Conservation (phyloP, 768 basidiomycete species). For the Tephrocybe sp. region DNA sequence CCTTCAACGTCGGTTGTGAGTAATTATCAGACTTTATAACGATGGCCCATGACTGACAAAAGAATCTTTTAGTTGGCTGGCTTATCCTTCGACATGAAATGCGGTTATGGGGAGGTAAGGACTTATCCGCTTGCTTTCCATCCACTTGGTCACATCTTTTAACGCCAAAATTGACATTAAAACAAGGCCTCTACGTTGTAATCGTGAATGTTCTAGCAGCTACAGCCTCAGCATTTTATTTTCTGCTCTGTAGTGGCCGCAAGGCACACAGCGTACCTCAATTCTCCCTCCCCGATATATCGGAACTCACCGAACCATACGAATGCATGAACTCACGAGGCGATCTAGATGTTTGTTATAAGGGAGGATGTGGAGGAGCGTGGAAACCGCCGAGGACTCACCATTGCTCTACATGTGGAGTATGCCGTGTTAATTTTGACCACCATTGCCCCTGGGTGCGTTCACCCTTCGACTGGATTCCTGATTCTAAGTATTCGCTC, state of each 20-base stretch:
- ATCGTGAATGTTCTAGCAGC: constrained; percentile 24
- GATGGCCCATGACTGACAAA: neutral
- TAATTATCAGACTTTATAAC: neutral
- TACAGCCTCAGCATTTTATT: constrained; percentile 27
- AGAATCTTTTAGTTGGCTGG: constrained; percentile 25
- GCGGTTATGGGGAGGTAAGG: constrained; percentile 23
- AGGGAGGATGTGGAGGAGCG: constrained; percentile 28
- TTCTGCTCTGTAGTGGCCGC: constrained; percentile 31
- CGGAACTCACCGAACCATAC: constrained; percentile 34
- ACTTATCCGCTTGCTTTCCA: neutral
- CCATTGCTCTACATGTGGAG: constrained; percentile 43
- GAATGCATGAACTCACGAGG: constrained; percentile 31
- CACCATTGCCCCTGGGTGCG: constrained; percentile 48
- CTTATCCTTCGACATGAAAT: constrained; percentile 21
- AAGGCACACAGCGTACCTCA: constrained; percentile 28
- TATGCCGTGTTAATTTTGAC: constrained; percentile 42
- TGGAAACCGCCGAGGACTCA: constrained; percentile 45
- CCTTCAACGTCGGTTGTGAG: constrained; percentile 30
- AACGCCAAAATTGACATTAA: neutral
- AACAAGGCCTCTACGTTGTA: constrained; percentile 28
- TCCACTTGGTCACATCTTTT: neutral
- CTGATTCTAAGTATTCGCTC: neutral
- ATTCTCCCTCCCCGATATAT: constrained; percentile 29
- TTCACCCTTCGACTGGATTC: neutral
- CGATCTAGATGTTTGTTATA: constrained; percentile 31